Percentiles rank a stretch among this genome's conserved stretches.
Evolutionary conservation across 2,329 filamentous ascomycete species (phyloP).

Genomic region (Aureobasidium sp.): DNA sequence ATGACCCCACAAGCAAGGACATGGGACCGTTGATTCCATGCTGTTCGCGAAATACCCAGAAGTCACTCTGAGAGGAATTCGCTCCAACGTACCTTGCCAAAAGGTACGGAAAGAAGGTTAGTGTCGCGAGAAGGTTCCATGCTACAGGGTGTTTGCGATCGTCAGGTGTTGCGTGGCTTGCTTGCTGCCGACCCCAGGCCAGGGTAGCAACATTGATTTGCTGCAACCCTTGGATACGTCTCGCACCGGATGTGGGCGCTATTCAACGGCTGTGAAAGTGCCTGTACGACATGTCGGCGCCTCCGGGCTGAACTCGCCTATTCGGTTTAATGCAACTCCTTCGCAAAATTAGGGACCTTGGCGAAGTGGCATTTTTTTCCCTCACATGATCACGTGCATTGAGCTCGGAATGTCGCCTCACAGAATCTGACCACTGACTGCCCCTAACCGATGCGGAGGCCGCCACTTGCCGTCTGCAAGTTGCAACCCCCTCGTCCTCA

Average conservation of each 20-base stretch:
- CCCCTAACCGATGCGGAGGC: background rate
- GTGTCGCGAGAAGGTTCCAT: background rate
- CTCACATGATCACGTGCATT: background rate
- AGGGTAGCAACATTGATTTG: background rate
- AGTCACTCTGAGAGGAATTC: background rate
- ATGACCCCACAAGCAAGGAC: background rate
- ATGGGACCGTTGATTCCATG: background rate
- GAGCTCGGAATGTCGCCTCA: background rate
- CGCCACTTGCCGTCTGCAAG: background rate
- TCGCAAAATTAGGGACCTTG: background rate
- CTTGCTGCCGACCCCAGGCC: background rate
- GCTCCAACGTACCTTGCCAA: background rate
- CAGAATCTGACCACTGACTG: background rate
- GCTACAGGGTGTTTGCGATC: background rate
- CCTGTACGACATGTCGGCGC: background rate
- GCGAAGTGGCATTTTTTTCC: background rate
- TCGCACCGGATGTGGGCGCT: background rate
- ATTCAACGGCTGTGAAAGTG: background rate
- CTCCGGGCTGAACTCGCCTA: background rate
- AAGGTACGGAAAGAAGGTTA: background rate
- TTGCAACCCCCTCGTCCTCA: background rate
- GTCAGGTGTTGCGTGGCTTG: background rate
- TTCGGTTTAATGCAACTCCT: background rate
- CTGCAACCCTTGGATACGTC: background rate
- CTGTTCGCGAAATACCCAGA: background rate